phyloP scores from a whole-genome alignment of 495 filamentous ascomycete species.

The Aspergillus leporis region DNA sequence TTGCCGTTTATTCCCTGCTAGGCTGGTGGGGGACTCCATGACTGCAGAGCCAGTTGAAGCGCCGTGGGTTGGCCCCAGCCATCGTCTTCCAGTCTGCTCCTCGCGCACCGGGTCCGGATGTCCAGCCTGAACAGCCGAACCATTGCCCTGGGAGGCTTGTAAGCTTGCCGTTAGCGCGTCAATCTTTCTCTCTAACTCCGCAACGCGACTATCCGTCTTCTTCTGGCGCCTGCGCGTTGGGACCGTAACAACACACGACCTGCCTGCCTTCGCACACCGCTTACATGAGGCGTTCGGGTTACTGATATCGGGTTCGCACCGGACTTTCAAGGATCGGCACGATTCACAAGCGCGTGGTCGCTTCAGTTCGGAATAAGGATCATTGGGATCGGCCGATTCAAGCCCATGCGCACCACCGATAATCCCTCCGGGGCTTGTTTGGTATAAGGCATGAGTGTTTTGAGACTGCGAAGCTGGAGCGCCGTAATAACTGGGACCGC shows the following conservation, averaged over 20 bases:
- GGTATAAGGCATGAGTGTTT: slow-evolving; percentile 3
- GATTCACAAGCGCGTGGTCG: slow-evolving; percentile 90
- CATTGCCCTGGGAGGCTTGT: slow-evolving; percentile 46
- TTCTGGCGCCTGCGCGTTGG: slow-evolving; percentile 87
- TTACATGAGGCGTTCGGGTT: slow-evolving; percentile 69
- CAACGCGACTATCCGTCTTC: slow-evolving; percentile 88
- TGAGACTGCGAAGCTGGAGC: slow-evolving; percentile 5
- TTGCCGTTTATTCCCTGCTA: slow-evolving; percentile 25
- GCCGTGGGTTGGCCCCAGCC: slow-evolving; percentile 20
- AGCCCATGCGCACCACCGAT: neutral
- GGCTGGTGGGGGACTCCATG: slow-evolving; percentile 9
- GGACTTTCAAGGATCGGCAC: slow-evolving; percentile 86
- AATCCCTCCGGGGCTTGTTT: neutral
- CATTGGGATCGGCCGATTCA: slow-evolving; percentile 30
- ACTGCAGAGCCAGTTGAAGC: slow-evolving; percentile 1
- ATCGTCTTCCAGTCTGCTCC: slow-evolving; percentile 14
- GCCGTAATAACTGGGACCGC: slow-evolving; percentile 10
- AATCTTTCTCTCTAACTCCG: slow-evolving; percentile 93
- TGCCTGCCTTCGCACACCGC: slow-evolving; percentile 80
- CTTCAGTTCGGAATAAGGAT: slow-evolving; percentile 60
- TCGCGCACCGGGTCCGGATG: slow-evolving; percentile 11
- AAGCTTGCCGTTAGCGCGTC: slow-evolving; percentile 81
- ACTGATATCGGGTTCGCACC: slow-evolving; percentile 69
- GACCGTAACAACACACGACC: slow-evolving; percentile 77
- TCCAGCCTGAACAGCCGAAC: slow-evolving; percentile 12